A percentile compares a stretch with the other conserved stretches of the same genome.
Conservation (phyloP, 768 basidiomycete genomes). For the Hygrophorus russula region DNA sequence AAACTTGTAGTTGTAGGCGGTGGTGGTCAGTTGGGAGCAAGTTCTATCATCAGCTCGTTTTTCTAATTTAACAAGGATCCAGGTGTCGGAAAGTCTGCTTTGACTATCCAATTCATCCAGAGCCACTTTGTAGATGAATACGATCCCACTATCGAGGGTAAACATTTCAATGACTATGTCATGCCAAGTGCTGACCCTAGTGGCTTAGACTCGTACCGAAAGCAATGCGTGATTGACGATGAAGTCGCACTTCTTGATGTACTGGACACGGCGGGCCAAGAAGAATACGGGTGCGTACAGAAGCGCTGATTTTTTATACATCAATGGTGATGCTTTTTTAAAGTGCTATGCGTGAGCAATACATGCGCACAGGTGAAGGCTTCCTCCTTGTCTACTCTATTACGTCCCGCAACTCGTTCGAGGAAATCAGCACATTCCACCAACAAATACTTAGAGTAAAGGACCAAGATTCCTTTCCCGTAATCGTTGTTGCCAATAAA, state of each 20-base stretch:
- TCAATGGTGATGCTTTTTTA: slow-evolving; percentile 5
- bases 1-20: slow-evolving; percentile 98
- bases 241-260: slow-evolving; percentile 97
- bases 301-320: slow-evolving; percentile 5
- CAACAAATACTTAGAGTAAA: slow-evolving; percentile 96
- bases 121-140: slow-evolving; percentile 88
- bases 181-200: slow-evolving; percentile 5
- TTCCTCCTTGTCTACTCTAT: slow-evolving; percentile 97
- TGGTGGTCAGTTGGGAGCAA: slow-evolving; percentile 47
- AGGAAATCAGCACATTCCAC: slow-evolving; percentile 93
- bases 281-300: slow-evolving; percentile 83
- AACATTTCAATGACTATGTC: slow-evolving; percentile 9
- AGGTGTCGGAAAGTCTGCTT: slow-evolving; percentile 65
- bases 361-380: slow-evolving; percentile 97
- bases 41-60: neutral
- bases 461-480: slow-evolving; percentile 91
- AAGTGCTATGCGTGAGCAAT: slow-evolving; percentile 98
- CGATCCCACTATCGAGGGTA: slow-evolving; percentile 93
- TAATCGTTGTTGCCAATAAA: slow-evolving; percentile 97
- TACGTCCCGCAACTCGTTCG: slow-evolving; percentile 95
- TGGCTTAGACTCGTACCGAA: slow-evolving; percentile 83
- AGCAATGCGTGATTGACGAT: slow-evolving; percentile 96
- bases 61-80: neutral
- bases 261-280: slow-evolving; percentile 94
- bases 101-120: slow-evolving; percentile 98